Evolutionary conservation across 2,329 filamentous ascomycete species (phyloP), one percentile per base, ranked within the genome.

Genomic region (Aureobasidium lini): DNA sequence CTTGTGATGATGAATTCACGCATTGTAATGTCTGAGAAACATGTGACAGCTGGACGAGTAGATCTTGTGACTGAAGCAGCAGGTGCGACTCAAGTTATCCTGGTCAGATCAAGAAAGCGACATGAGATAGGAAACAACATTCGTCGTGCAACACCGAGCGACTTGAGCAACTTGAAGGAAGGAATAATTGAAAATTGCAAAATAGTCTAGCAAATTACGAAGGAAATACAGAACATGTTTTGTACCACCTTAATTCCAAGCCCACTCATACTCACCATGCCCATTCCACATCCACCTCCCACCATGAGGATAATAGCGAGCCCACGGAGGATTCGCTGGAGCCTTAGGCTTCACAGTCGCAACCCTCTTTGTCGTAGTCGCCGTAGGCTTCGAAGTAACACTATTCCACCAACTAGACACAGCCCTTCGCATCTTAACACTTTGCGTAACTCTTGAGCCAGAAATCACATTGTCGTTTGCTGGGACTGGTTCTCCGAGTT

Each of bases 211-310:
- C 47, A 37, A 34, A 49, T 28, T 2, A 23, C 28, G 32, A 16
- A 28, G 16, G 6, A 4, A 23, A 8, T 18, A 48, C 46, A 36
- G n/a, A n/a, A 48, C 11, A 28, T 18, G 6, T 34, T 13, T 34
- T 15, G n/a, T 13, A 6, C 1, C 18, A 13, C 31, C 18, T 10
- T 43, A 48, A 28, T 57, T 57, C 43, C 54, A 57, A 8, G 6
- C 15, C 54, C 54, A 57, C 2, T 48, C 54, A 18, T 23, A 57
- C 47, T 48, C 34, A 23, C n/a, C 34, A 15, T 57, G 54, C 5
- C 43, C 54, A 34, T 57, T 57, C 54, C 54, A 57, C 54, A 47
- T 37, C 54, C 54, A 57, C 32, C 54, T 31, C 2, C 54, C 54
- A 7, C 54, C 54, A 18, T 47, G 53, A 9, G 31, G 42, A 29